These are phyloP conservation scores for Cicer cuneatum DNA, from an alignment of 306 rosid species.

Conservation along the genomic window DNA sequence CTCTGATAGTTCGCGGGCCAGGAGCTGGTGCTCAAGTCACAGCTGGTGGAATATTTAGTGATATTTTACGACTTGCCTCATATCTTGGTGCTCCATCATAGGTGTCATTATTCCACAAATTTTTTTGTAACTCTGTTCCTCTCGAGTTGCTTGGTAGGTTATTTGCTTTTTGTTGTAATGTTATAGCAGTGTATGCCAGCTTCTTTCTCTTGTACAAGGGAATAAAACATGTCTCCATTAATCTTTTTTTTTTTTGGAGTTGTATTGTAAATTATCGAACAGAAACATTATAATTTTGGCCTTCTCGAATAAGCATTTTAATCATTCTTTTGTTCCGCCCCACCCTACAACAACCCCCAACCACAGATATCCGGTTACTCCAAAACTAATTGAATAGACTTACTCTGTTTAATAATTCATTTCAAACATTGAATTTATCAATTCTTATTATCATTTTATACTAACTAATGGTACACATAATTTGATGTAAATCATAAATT, in stretches of 20 bases:
- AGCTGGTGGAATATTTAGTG: constrained; percentile 95
- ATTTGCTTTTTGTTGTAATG: constrained; percentile 19
- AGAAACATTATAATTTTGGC: background rate
- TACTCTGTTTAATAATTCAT: too few species aligned
- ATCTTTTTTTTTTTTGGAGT: background rate
- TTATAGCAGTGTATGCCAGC: constrained; percentile 21
- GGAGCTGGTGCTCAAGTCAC: constrained; percentile 99
- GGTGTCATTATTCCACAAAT: constrained; percentile 1
- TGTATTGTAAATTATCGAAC: constrained; percentile 15
- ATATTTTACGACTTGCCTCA: constrained; percentile 92
- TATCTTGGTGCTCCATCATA: constrained; percentile 98
- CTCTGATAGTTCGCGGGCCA: constrained; percentile 92
- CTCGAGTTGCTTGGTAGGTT: constrained; percentile 32
- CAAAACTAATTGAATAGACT: too few species aligned
- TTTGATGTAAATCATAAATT: too few species aligned
- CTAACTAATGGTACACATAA: too few species aligned
- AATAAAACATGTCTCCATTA: background rate
- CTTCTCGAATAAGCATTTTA: too few species aligned
- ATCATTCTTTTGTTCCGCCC: too few species aligned
- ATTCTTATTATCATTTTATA: too few species aligned
- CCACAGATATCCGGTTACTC: too few species aligned
- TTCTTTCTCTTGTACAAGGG: constrained; percentile 14
- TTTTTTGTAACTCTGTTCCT: constrained; percentile 43
- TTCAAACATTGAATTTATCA: too few species aligned
- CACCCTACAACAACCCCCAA: too few species aligned